Conservation (phyloP, 2,329 filamentous ascomycete genomes). For the Raffaelea deltoideospora region DNA sequence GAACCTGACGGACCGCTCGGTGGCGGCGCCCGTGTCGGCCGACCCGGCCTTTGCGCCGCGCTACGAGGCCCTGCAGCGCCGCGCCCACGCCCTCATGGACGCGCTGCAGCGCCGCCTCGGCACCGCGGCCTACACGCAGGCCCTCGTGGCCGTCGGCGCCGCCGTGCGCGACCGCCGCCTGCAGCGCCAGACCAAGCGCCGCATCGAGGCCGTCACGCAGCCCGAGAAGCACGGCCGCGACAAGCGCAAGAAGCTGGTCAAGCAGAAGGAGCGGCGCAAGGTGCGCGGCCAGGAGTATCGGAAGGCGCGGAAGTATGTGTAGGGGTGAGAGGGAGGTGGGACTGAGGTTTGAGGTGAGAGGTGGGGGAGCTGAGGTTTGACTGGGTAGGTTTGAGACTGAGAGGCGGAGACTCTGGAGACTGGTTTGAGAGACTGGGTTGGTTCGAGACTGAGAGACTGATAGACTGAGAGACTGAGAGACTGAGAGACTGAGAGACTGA, state of each 20-base stretch:
- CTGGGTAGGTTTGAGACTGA: no score
- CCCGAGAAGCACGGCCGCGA: constrained; percentile 65
- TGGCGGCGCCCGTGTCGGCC: constrained; percentile 54
- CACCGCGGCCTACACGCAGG: constrained; percentile 60
- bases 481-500: no score
- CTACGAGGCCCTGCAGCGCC: constrained; percentile 56
- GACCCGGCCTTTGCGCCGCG: constrained; percentile 54
- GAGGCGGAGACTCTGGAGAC: no score
- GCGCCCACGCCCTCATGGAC: constrained; percentile 65
- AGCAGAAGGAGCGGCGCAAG: constrained; percentile 72
- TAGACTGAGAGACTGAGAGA: neutral
- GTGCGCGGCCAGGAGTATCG: constrained; percentile 61
- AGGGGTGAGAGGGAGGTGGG: constrained; percentile 1
- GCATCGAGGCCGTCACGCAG: constrained; percentile 70
- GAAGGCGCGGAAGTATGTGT: constrained; percentile 55
- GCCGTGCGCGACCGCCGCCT: constrained; percentile 58
- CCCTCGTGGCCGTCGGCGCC: constrained; percentile 58
- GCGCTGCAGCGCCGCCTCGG: constrained; percentile 75
- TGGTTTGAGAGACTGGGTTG: no score
- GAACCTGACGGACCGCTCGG: constrained; percentile 68
- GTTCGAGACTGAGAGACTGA: no score
- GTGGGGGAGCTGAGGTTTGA: no score
- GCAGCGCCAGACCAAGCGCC: constrained; percentile 66
- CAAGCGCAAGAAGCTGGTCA: constrained; percentile 72
- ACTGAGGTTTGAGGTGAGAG: neutral